A percentile compares a stretch with the other conserved stretches of the same genome.
Evolutionary conservation across 495 filamentous ascomycete genomes (phyloP).

Genomic region (Poronia punctata): DNA sequence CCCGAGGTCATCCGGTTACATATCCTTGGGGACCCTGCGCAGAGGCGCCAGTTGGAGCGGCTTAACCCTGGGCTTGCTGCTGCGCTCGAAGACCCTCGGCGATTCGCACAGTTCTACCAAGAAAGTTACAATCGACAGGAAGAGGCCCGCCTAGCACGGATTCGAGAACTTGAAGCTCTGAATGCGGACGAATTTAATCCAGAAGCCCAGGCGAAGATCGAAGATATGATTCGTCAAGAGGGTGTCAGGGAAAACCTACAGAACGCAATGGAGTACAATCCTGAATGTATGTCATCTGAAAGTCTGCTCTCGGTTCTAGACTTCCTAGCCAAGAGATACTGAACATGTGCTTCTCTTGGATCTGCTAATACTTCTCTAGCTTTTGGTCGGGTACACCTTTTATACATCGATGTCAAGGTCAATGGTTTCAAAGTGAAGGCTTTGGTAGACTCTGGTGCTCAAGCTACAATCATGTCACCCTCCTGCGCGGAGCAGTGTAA

Average conservation of each 20-base stretch:
- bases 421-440: conserved; percentile 89
- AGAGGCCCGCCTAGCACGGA: conserved; percentile 63
- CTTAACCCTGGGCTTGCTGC: conserved; percentile 68
- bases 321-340: background rate
- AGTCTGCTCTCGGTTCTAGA: background rate
- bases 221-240: conserved; percentile 93
- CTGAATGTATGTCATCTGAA: conserved; percentile 62
- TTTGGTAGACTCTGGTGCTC: conserved; percentile 94
- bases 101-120: conserved; percentile 63
- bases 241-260: conserved; percentile 89
- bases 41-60: conserved; percentile 59
- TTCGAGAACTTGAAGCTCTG: conserved; percentile 66
- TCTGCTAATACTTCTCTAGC: conserved; percentile 43
- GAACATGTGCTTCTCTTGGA: conserved; percentile 6
- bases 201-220: conserved; percentile 86
- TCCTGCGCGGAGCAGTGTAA: conserved; percentile 82
- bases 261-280: conserved; percentile 91
- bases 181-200: conserved; percentile 90
- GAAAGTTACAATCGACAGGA: conserved; percentile 60
- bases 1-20: conserved; percentile 77
- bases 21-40: conserved; percentile 68
- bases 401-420: conserved; percentile 94
- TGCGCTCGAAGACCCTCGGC: conserved; percentile 67
- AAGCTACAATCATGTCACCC: conserved; percentile 98
- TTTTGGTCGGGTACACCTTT: conserved; percentile 87